Conservation (phyloP, 1,284 basidiomycete genomes). For the Amylostereum areolatum region DNA sequence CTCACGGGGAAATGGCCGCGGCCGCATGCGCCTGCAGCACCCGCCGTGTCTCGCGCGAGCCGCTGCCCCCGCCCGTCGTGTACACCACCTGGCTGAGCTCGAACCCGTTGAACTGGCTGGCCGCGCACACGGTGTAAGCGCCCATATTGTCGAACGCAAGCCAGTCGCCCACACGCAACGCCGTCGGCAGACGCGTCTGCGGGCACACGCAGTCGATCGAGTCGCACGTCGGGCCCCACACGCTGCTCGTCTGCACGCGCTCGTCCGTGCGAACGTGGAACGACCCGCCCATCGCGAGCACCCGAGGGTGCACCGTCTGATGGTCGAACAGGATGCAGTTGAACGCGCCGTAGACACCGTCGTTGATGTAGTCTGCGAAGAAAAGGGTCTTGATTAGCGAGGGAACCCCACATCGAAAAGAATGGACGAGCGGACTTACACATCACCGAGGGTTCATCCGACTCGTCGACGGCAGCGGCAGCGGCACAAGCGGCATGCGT, state of each 20-base stretch:
- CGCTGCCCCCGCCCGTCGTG: constrained; percentile 33
- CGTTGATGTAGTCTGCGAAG: constrained; percentile 88
- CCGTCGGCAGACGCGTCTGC: constrained; percentile 41
- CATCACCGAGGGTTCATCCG: constrained; percentile 68
- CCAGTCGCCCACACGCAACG: constrained; percentile 71
- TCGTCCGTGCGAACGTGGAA: constrained; percentile 43
- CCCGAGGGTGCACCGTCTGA: constrained; percentile 68
- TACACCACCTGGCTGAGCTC: constrained; percentile 37
- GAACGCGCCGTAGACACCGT: constrained; percentile 97
- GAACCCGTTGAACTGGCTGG: constrained; percentile 68
- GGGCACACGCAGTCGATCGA: constrained; percentile 67
- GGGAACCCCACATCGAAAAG: constrained; percentile 8
- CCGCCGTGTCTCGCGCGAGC: constrained; percentile 30
- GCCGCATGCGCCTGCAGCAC: constrained; percentile 25
- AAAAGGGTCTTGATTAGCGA: constrained; percentile 11
- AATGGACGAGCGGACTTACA: constrained; percentile 47
- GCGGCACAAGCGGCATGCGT: constrained; percentile 20
- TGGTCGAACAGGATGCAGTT: constrained; percentile 86
- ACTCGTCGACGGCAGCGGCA: constrained; percentile 23
- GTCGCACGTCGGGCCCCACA: constrained; percentile 75
- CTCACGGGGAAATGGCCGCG: too few species aligned
- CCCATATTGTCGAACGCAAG: constrained; percentile 76
- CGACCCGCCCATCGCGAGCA: constrained; percentile 39
- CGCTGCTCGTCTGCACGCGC: constrained; percentile 43
- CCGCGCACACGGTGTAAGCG: constrained; percentile 75